Percentiles rank a stretch among this genome's conserved stretches.
phyloP scores from a whole-genome alignment of 2,329 filamentous ascomycete species.

The Fusarium torreyae region DNA sequence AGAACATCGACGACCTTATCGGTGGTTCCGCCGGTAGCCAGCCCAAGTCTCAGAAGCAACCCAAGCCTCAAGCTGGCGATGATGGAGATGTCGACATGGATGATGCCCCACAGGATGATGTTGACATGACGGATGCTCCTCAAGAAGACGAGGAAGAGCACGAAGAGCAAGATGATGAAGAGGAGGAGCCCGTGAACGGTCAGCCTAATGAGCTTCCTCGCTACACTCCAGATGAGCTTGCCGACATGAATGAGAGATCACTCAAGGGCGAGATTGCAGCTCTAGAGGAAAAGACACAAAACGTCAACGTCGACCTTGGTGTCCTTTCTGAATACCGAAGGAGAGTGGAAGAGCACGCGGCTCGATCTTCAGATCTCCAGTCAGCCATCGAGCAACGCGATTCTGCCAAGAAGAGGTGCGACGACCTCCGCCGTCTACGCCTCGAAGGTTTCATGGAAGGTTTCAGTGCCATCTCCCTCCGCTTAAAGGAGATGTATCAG shows the following conservation, averaged over 20 bases:
- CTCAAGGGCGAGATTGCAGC: conserved; percentile 74
- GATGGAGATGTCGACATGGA: conserved; percentile 56
- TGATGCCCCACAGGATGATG: conserved; percentile 49
- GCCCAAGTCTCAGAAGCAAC: conserved; percentile 47
- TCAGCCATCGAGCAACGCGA: conserved; percentile 85
- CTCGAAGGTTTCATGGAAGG: conserved; percentile 99
- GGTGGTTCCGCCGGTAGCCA: conserved; percentile 55
- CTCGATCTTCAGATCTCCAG: conserved; percentile 86
- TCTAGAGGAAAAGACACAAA: conserved; percentile 81
- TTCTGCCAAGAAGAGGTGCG: conserved; percentile 89
- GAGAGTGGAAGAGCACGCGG: conserved; percentile 84
- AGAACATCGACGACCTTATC: conserved; percentile 81
- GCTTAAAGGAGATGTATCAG: conserved; percentile 99
- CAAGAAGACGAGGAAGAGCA: conserved; percentile 52
- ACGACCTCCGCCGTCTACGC: conserved; percentile 90
- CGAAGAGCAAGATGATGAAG: conserved; percentile 45
- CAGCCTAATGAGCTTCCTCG: conserved; percentile 76
- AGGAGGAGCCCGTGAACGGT: conserved; percentile 47
- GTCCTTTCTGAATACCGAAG: conserved; percentile 92
- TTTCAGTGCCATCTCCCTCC: conserved; percentile 92
- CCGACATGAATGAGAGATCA: conserved; percentile 74
- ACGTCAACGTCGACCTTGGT: conserved; percentile 87
- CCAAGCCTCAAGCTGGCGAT: conserved; percentile 43
- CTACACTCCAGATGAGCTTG: conserved; percentile 81
- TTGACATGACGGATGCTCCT: conserved; percentile 52